Base-by-base conservation (phyloP, 2,329 filamentous ascomycete genomes). In the Clarireedia monteithiana region DNA sequence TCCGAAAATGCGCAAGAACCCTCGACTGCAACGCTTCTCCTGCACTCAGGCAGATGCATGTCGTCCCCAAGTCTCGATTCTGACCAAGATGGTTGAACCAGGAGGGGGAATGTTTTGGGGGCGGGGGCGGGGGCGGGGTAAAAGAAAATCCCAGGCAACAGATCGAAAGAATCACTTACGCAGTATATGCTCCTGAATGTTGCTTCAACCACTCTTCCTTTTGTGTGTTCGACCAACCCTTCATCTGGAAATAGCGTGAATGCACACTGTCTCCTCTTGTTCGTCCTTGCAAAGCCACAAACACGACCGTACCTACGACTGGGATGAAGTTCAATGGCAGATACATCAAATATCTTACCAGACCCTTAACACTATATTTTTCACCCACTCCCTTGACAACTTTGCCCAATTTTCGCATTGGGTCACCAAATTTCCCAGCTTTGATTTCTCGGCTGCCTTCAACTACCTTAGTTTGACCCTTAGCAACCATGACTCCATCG, bases 251-350 rank as follows among this genome's bases (percentile, higher is more conserved):
- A 72, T 96, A 96, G 72, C 81, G 74, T 40, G 72, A 74, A 58
- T 84, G 81, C 42, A 80, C 76, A 23, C 69, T 53, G 9, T 64
- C 59, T 23, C 66, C 66, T 44, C 66, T 57, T 9, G 47, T 48
- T 56, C 70, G 71, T 71, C 86, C 87, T 71, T 96, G 90, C 15
- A 95, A 69, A 27, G 87, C 69, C 36, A 96, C 79, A 70, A 95
- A 97, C 4, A 91, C 74, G 6, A 84, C 74, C 0, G 91, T 96
- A 5, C 92, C 92, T 17, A 96, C 82, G 0, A 96, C 79, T 0
- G 92, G 92, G 52, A 97, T 91, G 68, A 96, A 91, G 74, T 96
- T 97, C 59, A 97, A 78, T 10, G 92, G 91, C 44, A 96, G 77
- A 69, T 95, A 94, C 73, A 96, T 81, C 60, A 66, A 36, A 55